These are phyloP conservation scores for Cutaneotrichosporon mucoides DNA, from an alignment of 1,284 basidiomycete species.

Conservation along the genomic window DNA sequence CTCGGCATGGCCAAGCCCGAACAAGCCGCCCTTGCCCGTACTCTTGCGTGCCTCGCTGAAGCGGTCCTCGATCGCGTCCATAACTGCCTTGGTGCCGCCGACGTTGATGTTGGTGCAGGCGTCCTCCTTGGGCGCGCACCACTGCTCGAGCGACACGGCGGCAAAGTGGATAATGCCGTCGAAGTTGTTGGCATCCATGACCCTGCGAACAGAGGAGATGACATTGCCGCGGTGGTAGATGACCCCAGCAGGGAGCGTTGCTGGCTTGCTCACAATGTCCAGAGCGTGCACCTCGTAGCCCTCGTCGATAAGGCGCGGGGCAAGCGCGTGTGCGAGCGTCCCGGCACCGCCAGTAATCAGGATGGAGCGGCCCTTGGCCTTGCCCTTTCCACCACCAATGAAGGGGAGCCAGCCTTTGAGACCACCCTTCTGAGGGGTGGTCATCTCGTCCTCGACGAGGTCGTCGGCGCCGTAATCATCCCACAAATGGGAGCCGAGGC, in stretches of 20 bases:
- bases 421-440: neutral
- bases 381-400: slow-evolving; percentile 17
- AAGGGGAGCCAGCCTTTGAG: slow-evolving; percentile 2
- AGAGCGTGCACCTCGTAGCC: slow-evolving; percentile 33
- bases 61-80: slow-evolving; percentile 24
- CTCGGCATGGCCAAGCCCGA: slow-evolving; percentile 4
- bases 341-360: slow-evolving; percentile 45
- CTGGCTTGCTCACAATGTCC: slow-evolving; percentile 26
- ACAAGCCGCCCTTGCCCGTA: neutral
- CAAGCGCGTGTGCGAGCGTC: slow-evolving; percentile 29
- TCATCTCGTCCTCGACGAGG: slow-evolving; percentile 11
- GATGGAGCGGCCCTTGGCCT: slow-evolving; percentile 43
- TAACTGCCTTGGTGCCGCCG: slow-evolving; percentile 31
- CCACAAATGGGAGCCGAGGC: slow-evolving; percentile 3
- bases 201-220: neutral
- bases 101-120: slow-evolving; percentile 39
- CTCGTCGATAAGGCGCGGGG: slow-evolving; percentile 1
- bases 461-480: slow-evolving; percentile 1
- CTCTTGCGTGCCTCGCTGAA: neutral
- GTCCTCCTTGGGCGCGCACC: slow-evolving; percentile 37
- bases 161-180: slow-evolving; percentile 46
- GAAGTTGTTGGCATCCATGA: slow-evolving; percentile 13
- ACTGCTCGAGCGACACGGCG: slow-evolving; percentile 35
- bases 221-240: slow-evolving; percentile 22
- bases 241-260: slow-evolving; percentile 20